A percentile compares a stretch with the other conserved stretches of the same genome.
These are phyloP conservation scores for Umbelopsis ramanniana DNA, from an alignment of 192 early-diverging fungal species.

Conservation along the genomic window DNA sequence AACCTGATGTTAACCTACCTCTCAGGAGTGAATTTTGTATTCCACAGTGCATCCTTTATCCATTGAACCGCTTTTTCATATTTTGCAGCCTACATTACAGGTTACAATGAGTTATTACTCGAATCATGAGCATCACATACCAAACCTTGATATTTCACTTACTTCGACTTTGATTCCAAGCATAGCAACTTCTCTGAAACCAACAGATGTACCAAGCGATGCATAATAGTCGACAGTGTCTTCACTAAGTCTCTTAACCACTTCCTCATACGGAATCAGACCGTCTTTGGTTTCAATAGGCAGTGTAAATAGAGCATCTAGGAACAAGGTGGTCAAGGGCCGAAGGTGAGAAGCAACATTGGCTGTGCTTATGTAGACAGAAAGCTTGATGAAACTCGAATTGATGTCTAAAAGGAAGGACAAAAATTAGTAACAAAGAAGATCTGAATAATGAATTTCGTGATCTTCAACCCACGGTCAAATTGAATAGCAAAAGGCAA, in stretches of 20 bases:
- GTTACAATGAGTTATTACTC: constrained; percentile 25
- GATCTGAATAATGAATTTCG: not conserved
- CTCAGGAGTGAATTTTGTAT: constrained; percentile 57
- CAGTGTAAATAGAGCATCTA: constrained; percentile 56
- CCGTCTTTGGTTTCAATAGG: constrained; percentile 49
- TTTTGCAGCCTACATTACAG: constrained; percentile 42
- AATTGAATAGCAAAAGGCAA: constrained; percentile 60
- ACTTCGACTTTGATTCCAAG: constrained; percentile 44
- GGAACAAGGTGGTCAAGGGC: constrained; percentile 56
- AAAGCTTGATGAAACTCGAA: constrained; percentile 56
- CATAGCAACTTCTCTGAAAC: constrained; percentile 43
- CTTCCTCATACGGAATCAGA: constrained; percentile 50
- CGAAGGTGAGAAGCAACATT: constrained; percentile 49
- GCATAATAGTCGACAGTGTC: constrained; percentile 57
- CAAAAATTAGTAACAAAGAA: not conserved
- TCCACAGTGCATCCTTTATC: constrained; percentile 56
- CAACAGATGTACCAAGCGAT: constrained; percentile 40
- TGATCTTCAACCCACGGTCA: constrained; percentile 47
- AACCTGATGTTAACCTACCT: too few species aligned
- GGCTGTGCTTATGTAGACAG: constrained; percentile 50
- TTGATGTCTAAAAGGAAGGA: constrained; percentile 44
- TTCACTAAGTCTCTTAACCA: constrained; percentile 55
- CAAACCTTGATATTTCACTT: not conserved
- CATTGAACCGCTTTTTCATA: constrained; percentile 57
- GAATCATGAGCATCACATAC: not conserved